Conservation (phyloP, 495 filamentous ascomycete species). For the Aspergillus ostianus region DNA sequence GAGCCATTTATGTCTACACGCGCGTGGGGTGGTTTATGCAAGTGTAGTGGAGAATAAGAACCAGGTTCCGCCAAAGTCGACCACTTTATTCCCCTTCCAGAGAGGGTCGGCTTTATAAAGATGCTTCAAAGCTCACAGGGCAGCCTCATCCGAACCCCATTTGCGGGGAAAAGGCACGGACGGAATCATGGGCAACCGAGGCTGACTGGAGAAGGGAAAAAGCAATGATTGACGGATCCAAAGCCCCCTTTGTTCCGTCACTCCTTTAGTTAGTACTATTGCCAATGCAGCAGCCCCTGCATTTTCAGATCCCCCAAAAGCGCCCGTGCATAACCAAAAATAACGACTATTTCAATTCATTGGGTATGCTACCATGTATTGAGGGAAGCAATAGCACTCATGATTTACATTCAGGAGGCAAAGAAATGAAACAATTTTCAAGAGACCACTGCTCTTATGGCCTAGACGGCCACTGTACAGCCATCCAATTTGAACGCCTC, state of each 20-base stretch:
- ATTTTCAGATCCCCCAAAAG: not conserved
- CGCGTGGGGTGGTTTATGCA: not conserved
- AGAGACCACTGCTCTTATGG: not conserved
- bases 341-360: not conserved
- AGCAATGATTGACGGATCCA: conserved; percentile 3
- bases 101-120: not conserved
- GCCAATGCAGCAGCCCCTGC: not conserved
- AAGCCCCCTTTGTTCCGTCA: not conserved
- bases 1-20: not conserved
- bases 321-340: not conserved
- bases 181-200: conserved; percentile 17
- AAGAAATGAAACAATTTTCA: not conserved
- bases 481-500: conserved; percentile 3
- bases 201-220: not conserved
- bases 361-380: not conserved
- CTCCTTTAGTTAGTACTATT: not conserved
- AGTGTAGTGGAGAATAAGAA: not conserved
- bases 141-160: not conserved
- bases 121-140: conserved; percentile 8
- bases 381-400: not conserved
- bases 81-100: not conserved
- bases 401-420: not conserved
- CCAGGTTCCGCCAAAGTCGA: not conserved
- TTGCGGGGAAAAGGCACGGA: not conserved
- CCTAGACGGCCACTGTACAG: conserved; percentile 5